A percentile compares a stretch with the other conserved stretches of the same genome.
These are phyloP conservation scores for Zychaea mexicana DNA, from an alignment of 371 early-diverging fungal species.

Conservation along the genomic window DNA sequence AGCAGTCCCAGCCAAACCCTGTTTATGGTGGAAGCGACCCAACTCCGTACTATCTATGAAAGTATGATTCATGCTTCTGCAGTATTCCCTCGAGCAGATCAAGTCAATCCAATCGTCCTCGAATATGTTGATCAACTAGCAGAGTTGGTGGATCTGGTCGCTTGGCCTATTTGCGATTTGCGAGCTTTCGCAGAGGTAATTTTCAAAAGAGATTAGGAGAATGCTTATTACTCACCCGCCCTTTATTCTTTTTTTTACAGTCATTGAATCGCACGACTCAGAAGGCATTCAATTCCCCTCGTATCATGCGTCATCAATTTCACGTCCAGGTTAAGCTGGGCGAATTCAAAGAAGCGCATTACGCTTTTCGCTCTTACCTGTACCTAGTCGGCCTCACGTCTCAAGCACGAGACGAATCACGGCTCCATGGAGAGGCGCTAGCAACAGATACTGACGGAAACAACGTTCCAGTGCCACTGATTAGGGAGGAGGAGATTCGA, in stretches of 20 bases:
- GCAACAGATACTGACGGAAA: conserved; percentile 17
- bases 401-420: conserved; percentile 30
- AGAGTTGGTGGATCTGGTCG: conserved; percentile 57
- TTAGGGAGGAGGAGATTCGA: neutral
- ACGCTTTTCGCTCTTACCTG: conserved; percentile 68
- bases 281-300: conserved; percentile 75
- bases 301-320: conserved; percentile 68
- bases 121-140: conserved; percentile 68
- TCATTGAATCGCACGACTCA: conserved; percentile 66
- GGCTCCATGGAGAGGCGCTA: conserved; percentile 34
- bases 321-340: conserved; percentile 59
- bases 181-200: conserved; percentile 51
- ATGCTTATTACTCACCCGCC: neutral
- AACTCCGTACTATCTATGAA: conserved; percentile 65
- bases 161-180: conserved; percentile 36
- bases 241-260: conserved; percentile 19
- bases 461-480: conserved; percentile 1
- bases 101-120: conserved; percentile 58
- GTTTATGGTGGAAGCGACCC: conserved; percentile 44
- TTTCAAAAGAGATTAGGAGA: conserved; percentile 11
- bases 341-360: conserved; percentile 75
- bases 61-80: conserved; percentile 54
- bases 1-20: neutral
- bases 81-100: conserved; percentile 68
- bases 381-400: conserved; percentile 51